Evolutionary conservation across 2,329 filamentous ascomycete species (phyloP).

Genomic region (Zarea fungicola): DNA sequence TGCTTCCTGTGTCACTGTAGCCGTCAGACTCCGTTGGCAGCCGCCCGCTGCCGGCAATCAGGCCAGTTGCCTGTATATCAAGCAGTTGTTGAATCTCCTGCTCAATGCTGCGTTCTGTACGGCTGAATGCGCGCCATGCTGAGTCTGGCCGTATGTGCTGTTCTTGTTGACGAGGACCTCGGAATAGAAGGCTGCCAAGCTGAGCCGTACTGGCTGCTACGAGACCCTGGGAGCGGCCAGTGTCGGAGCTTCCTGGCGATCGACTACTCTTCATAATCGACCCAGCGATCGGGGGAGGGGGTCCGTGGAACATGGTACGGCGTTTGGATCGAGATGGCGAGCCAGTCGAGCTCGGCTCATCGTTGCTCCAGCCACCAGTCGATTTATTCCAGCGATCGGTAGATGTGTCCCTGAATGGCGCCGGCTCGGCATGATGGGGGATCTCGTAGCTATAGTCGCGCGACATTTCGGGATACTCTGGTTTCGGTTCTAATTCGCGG

Average conservation of each 20-base stretch:
- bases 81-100: slow-evolving; percentile 43
- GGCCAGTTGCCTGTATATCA: slow-evolving; percentile 43
- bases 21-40: slow-evolving; percentile 21
- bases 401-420: slow-evolving; percentile 14
- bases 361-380: slow-evolving; percentile 18
- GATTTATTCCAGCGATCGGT: slow-evolving; percentile 17
- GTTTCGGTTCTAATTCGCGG: slow-evolving; percentile 34
- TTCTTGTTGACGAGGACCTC: slow-evolving; percentile 25
- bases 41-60: slow-evolving; percentile 34
- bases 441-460: slow-evolving; percentile 2
- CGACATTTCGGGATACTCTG: slow-evolving; percentile 19
- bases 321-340: slow-evolving; percentile 29
- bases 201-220: slow-evolving; percentile 19
- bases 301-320: slow-evolving; percentile 40
- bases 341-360: slow-evolving; percentile 21
- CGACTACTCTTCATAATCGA: slow-evolving; percentile 32
- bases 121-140: slow-evolving; percentile 41
- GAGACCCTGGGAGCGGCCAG: slow-evolving; percentile 14
- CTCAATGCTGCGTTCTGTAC: slow-evolving; percentile 41
- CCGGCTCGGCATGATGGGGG: slow-evolving; percentile 11
- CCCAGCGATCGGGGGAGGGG: slow-evolving; percentile 45
- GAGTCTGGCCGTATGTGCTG: slow-evolving; percentile 34
- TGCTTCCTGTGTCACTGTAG: slow-evolving; percentile 37
- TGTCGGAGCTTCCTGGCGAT: slow-evolving; percentile 14
- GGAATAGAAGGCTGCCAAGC: slow-evolving; percentile 34